Evolutionary conservation across 805 yeast species (phyloP), one percentile per base, ranked within the genome.

Genomic region (Teunomyces aglyptinius): DNA sequence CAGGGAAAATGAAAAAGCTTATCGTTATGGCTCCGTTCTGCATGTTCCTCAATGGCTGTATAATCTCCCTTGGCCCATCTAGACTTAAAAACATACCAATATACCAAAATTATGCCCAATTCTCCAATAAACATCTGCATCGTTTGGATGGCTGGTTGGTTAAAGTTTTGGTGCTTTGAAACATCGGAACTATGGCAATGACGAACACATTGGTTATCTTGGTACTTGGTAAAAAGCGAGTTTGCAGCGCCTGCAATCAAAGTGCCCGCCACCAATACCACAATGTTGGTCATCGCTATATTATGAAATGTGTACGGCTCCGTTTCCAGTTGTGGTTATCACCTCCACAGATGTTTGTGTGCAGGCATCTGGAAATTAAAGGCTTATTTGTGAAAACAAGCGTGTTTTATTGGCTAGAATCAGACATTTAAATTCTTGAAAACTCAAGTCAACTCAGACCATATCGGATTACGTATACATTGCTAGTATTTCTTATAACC

Each of bases 101-200:
- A 76, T 15, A 75, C 73, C 5, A 76, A 35, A 62, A 73, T 75
- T 43, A 82, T 77, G 20, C 66, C 62, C 31, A 79, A 64, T 58
- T 87, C 95, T 19, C 91, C 95, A 4, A 85, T 60, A 57, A 87
- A 86, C 94, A 87, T 87, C 63, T 87, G 92, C 15, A 85, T 65
- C 1, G 94, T 83, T 60, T 87, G 94, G 29, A 87, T 60, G 6
- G 84, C 89, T 0, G 95, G 94, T 65, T 86, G 91, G 53, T 86
- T 87, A 57, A 85, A 87, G 48, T 67, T 63, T 31, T 67, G 62
- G 40, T 71, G 80, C n/a, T 64, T 60, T 1, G 68, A 49, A 2
- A 64, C 52, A 13, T 75, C 76, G 5, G 79, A 75, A 39, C 64
- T 65, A 28, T 65, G 64, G 60, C 89, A 84, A 57, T 79, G 60